A percentile compares a stretch with the other conserved stretches of the same genome.
Conservation (phyloP, 2,329 filamentous ascomycete species). For the Elsinoe arachidis region DNA sequence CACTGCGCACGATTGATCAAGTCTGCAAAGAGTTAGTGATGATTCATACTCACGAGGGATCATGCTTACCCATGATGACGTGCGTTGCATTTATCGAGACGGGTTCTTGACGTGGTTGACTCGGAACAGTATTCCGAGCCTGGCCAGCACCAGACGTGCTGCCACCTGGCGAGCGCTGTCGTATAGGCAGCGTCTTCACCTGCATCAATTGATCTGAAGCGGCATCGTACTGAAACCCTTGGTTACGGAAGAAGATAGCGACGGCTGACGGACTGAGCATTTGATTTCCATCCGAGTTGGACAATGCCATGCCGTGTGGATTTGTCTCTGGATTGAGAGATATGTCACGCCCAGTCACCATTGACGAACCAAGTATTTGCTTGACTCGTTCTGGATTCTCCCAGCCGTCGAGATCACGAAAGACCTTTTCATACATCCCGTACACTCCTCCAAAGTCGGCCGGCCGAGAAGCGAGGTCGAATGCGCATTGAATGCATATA, state of each 20-base stretch:
- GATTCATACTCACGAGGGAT: neutral
- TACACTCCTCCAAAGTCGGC: too few species aligned
- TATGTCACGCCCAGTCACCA: too few species aligned
- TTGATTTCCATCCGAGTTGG: neutral
- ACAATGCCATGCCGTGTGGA: neutral
- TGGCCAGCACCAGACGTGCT: neutral
- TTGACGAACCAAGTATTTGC: neutral
- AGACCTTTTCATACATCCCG: too few species aligned
- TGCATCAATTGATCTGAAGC: neutral
- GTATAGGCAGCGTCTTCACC: neutral
- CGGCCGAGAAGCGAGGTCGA: too few species aligned
- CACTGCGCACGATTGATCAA: neutral
- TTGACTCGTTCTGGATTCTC: neutral
- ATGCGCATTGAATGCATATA: too few species aligned
- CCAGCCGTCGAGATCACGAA: too few species aligned
- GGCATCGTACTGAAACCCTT: neutral
- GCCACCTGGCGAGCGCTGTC: neutral
- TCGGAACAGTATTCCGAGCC: neutral
- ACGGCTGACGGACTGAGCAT: neutral
- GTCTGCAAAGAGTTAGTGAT: neutral
- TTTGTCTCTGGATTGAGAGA: neutral
- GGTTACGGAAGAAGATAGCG: neutral
- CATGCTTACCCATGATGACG: neutral
- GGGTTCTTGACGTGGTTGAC: neutral
- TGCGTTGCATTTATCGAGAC: neutral